Conservation (phyloP, 345 rosid species). For the Anacardium occidentale region DNA sequence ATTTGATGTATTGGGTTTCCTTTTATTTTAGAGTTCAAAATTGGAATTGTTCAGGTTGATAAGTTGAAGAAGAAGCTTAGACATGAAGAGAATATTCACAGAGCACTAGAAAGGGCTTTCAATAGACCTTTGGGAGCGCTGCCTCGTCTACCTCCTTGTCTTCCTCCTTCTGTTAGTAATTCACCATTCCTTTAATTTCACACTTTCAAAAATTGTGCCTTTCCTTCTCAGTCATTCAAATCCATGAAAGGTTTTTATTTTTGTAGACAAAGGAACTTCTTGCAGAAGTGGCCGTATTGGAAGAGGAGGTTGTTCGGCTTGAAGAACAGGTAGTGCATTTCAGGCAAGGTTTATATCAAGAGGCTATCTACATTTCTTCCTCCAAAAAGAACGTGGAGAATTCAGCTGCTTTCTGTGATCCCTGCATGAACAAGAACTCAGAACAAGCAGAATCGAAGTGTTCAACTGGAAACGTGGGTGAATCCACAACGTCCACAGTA, state of each 20-base stretch:
- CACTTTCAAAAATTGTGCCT: too few species aligned
- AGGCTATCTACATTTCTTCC: conserved; percentile 59
- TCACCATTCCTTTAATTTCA: conserved; percentile 10
- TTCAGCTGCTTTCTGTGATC: conserved; percentile 30
- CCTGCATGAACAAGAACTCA: conserved; percentile 27
- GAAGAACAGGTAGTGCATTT: conserved; percentile 78
- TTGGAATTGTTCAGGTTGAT: conserved; percentile 57
- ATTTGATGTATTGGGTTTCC: background rate
- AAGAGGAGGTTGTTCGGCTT: conserved; percentile 82
- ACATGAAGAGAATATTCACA: conserved; percentile 75
- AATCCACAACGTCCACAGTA: conserved; percentile 23
- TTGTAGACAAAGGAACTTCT: conserved; percentile 77
- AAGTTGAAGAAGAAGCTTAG: conserved; percentile 80
- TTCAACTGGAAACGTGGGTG: conserved; percentile 22
- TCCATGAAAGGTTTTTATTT: conserved; percentile 20
- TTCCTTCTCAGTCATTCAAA: too few species aligned
- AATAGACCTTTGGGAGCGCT: conserved; percentile 84
- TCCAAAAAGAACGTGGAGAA: conserved; percentile 44
- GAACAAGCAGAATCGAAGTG: conserved; percentile 29
- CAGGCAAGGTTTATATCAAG: conserved; percentile 71
- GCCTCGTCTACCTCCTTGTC: conserved; percentile 91
- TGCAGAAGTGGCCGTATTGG: conserved; percentile 94
- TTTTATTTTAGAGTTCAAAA: background rate
- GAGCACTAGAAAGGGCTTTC: conserved; percentile 90
- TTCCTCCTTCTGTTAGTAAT: conserved; percentile 73